Conservation (phyloP, 257 asterid genomes). For the Solanum bulbocastanum region DNA sequence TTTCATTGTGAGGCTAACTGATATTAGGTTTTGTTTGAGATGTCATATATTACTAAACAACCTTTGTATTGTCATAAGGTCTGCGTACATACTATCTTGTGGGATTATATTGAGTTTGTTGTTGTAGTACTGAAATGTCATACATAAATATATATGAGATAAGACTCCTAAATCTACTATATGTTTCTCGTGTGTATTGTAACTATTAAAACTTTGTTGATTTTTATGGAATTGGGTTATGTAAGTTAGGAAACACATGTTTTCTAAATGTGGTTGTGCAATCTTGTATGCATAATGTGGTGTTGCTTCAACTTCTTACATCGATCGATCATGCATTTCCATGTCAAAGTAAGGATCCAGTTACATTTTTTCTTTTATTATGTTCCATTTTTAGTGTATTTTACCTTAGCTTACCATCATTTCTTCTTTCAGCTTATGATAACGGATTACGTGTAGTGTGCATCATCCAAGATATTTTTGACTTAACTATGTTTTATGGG, state of each 20-base stretch:
- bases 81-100: no score
- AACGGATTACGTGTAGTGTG: conserved; percentile 36
- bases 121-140: no score
- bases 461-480: conserved; percentile 34
- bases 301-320: conserved; percentile 43
- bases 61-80: no score
- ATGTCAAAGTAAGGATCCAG: conserved; percentile 30
- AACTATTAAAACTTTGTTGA: no score
- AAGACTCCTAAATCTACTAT: no score
- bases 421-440: conserved; percentile 25
- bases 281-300: conserved; percentile 66
- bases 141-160: no score
- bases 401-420: conserved; percentile 16
- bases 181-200: no score
- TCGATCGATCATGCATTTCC: conserved; percentile 8
- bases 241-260: conserved; percentile 84
- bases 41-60: no score
- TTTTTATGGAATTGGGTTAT: no score
- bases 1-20: no score
- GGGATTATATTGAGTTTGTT: no score
- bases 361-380: neutral
- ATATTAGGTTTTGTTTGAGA: no score
- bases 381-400: neutral
- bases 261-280: conserved; percentile 73
- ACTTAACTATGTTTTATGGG: conserved; percentile 18